Percentiles rank a stretch among this genome's conserved stretches.
phyloP scores from a whole-genome alignment of 129 eudicot species.

The Deinandra increscens region DNA sequence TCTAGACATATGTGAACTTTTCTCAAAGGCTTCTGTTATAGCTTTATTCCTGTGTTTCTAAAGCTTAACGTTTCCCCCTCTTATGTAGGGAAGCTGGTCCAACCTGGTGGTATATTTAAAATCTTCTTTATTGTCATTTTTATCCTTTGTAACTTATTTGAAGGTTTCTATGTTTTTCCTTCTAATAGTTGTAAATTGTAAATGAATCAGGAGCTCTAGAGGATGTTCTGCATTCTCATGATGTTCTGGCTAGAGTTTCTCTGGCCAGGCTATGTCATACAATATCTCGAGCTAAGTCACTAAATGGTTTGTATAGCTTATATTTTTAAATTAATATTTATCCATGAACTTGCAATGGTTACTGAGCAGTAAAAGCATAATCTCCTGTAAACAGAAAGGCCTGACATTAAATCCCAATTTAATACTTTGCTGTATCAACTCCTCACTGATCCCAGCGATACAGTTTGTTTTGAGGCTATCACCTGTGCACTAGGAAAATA shows the following conservation, averaged over 20 bases:
- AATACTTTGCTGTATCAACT: constrained; percentile 88
- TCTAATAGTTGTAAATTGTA: constrained; percentile 12
- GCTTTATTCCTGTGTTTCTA: not conserved
- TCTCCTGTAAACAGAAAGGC: constrained; percentile 58
- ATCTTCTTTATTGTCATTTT: not conserved
- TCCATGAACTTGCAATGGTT: constrained; percentile 12
- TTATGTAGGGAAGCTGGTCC: constrained; percentile 69
- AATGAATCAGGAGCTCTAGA: constrained; percentile 74
- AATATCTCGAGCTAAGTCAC: constrained; percentile 80
- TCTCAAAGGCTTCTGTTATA: not conserved
- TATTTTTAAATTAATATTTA: constrained; percentile 1
- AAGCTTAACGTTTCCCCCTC: not conserved
- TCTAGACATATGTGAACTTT: not conserved
- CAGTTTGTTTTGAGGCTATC: constrained; percentile 96
- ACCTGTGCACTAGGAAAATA: constrained; percentile 83
- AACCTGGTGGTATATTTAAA: constrained; percentile 67
- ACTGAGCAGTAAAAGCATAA: not conserved
- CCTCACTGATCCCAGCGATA: constrained; percentile 93
- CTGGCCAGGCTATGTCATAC: constrained; percentile 84
- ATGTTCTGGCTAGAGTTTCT: constrained; percentile 96
- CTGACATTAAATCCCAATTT: constrained; percentile 77
- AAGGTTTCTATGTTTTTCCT: constrained; percentile 2
- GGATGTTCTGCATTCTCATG: constrained; percentile 86
- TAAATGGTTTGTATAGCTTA: constrained; percentile 62
- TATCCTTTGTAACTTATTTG: not conserved